Base-by-base conservation (phyloP, 2,329 filamentous ascomycete genomes). In the Lasiodiplodia citricola region DNA sequence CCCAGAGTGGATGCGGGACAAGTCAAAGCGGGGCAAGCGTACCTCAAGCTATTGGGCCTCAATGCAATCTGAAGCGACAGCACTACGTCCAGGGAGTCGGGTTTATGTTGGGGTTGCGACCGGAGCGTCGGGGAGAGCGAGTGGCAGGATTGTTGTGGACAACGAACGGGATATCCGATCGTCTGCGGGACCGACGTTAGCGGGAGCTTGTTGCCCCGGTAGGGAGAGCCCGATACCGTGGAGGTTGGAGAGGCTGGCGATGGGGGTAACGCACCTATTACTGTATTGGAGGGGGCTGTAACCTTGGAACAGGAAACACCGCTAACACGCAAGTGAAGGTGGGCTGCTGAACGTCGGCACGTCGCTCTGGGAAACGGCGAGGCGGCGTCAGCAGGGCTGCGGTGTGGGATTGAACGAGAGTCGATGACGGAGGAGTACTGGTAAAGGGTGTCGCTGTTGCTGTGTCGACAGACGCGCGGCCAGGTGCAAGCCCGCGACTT, bases 91-190 rank as follows among this genome's bases (percentile, higher is more conserved):
- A 1, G 18, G 16, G 14, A 35, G 25, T 52, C 18, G 60, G 31
- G 28, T 54, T 21, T 38, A 31, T 52, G 60, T 52, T 64, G 60
- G 60, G 58, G 44, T 38, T 64, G 60, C 60, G 60, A 64, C 60
- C 60, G 60, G 28, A 52, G 60, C 16, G 47, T 52, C 66, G 50
- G 66, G 35, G 56, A 47, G 56, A 68, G 66, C 66, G 66, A 68
- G 50, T 35, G 56, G 50, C 31, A 44, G 56, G 57, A 62, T n/a
- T 55, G 66, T 58, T 51, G 51, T 68, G 44, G 35, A 56, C 57
- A 63, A 68, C 66, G 66, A 62, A 68, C 66, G 66, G 66, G 37
- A 41, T 21, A 50, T 37, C 66, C 66, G 66, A 62, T 62, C 66
- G 66, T 68, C 66, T 68, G 57, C 25, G 41, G 64, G 47, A 23